Evolutionary conservation across 2,329 filamentous ascomycete species (phyloP), one percentile per base, ranked within the genome.

Genomic region (Fusarium newnesense): DNA sequence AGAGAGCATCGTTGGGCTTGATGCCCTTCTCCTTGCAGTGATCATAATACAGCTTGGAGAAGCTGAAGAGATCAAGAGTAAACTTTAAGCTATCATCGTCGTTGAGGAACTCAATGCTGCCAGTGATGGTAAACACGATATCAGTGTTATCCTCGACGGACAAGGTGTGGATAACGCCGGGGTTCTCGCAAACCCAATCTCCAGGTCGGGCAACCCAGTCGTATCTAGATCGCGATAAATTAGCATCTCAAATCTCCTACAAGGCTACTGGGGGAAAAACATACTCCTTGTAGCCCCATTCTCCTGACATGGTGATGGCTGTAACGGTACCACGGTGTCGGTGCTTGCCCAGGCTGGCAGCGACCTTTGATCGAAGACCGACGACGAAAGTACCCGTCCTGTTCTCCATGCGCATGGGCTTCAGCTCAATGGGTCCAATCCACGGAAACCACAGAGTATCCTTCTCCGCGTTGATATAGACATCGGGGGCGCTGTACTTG

Each of bases 141-240:
- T 77, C 75, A 8, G 75, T 76, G 54, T 75, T 60, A 11, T 71
- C 75, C 42, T 70, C 24, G 21, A 77, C 63, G 10, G 73, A 76
- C 63, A 77, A 46, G 49, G 75, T 77, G 32, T 77, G 75, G 40
- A 77, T 77, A 15, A 58, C 56, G 15, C 75, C 75, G 6, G 75
- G 75, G 64, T 77, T 77, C 46, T 77, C 75, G 44, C 71, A 74
- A 37, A 77, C 73, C 67, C 68, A 77, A 47, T 77, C 75, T 49
- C 75, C 75, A 37, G 75, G 73, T 16, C 63, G 67, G 28, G 75
- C 75, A 69, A 68, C 61, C 75, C 75, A 77, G 65, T 76, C 75
- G 21, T 77, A 77, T 34, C 75, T 77, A n/a, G 21, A 28, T 18
- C 32, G 21, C 28, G 40, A 46, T 12, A 46, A 11, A 26, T 73